phyloP scores from a whole-genome alignment of 176 grass and related monocot genomes.

The Paspalum notatum region DNA sequence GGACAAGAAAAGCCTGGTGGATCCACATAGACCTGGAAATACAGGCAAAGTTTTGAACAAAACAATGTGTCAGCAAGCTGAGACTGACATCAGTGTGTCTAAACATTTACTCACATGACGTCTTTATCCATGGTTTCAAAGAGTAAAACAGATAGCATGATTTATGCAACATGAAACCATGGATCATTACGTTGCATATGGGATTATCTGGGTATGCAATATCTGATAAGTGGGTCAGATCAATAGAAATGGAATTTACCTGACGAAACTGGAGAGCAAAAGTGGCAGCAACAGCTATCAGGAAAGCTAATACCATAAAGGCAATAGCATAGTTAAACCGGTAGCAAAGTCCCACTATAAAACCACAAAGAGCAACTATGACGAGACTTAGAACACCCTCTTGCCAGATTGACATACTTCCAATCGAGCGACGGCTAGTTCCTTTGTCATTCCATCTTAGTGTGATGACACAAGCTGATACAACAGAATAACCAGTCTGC shows the following conservation, averaged over 20 bases:
- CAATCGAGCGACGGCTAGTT: conserved; percentile 47
- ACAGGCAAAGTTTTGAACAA: conserved; percentile 15
- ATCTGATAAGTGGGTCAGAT: conserved; percentile 6
- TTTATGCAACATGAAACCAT: conserved; percentile 19
- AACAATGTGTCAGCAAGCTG: not conserved
- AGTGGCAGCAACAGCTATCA: conserved; percentile 63
- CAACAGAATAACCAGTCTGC: conserved; percentile 98
- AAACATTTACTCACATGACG: not conserved
- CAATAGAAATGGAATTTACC: conserved; percentile 42
- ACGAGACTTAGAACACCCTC: conserved; percentile 84
- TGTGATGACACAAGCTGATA: conserved; percentile 93
- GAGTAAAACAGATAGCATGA: not conserved
- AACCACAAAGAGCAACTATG: conserved; percentile 68
- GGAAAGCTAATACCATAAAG: conserved; percentile 56
- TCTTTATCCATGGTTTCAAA: not conserved
- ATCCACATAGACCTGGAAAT: conserved; percentile 71
- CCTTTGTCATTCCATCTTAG: conserved; percentile 83
- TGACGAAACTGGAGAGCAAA: conserved; percentile 75
- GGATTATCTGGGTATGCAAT: not conserved
- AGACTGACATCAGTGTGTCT: not conserved
- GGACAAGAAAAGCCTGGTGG: conserved; percentile 90
- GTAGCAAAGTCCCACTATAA: conserved; percentile 73
- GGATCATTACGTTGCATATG: not conserved
- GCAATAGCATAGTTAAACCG: conserved; percentile 58
- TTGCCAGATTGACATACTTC: conserved; percentile 63